Base-by-base conservation (phyloP, 768 basidiomycete species). In the Trametes cinnabarina region DNA sequence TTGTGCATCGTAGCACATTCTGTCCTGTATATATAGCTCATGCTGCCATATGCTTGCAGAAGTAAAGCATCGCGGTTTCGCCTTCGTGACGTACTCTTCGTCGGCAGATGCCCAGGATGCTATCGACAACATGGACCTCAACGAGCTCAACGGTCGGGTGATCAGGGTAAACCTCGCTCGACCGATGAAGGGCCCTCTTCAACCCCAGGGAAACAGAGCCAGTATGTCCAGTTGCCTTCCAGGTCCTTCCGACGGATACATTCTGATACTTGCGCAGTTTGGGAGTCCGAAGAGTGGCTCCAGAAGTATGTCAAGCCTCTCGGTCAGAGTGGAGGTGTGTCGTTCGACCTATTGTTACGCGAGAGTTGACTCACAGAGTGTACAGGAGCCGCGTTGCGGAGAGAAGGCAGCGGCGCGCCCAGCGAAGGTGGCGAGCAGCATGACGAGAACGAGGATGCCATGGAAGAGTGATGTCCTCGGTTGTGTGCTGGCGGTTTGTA, bases 111-210 rank as follows among this genome's bases (percentile, higher is more conserved):
- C 96, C 4, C 89, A 92, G 68, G 95, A 98, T 70, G 96, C 96
- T 26, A 96, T 98, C 60, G 96, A 98, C 78, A 98, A 98, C 75
- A 98, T 94, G 92, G 94, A 98, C 73, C 76, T 95, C 73, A 97
- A 96, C 68, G 94, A 95, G 69, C 77, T 91, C 57, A 80, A 77
- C 48, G 92, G 86, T 48, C 83, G 82, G 58, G 86, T 89, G 50
- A 73, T 91, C 61, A 90, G 87, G 75, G 93, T 87, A 47, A 96
- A 91, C 69, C 72, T 94, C 39, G 94, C 95, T 9, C 82, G 89
- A 43, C 92, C 92, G 5, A 83, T 86, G 78, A 94, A 90, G 69
- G 82, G 80, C 1, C 79, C 84, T 32, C 71, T 84, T 43, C 84
- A 88, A 64, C 64, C 73, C 58, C 73, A 76, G 52, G 84, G 85